Evolutionary conservation across 495 filamentous ascomycete genomes (phyloP).

Genomic region (Neurospora sp.): DNA sequence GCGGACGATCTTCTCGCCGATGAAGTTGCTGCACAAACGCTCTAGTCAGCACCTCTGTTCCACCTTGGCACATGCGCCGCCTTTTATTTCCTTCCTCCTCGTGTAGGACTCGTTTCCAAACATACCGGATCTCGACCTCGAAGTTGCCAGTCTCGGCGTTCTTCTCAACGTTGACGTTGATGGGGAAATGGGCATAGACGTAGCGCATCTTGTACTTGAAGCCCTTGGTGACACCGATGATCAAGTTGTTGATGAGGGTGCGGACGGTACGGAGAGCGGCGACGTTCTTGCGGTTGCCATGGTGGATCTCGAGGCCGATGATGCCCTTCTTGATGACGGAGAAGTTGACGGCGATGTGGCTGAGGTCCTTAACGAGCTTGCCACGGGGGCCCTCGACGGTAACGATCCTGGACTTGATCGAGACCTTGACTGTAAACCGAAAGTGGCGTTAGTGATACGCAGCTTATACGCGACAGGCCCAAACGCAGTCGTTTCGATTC

Average conservation of each 20-base stretch:
- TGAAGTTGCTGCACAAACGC: slow-evolving; percentile 69
- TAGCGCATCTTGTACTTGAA: slow-evolving; percentile 99
- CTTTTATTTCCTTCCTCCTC: not conserved
- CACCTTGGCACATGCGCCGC: not conserved
- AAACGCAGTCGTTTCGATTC: not conserved
- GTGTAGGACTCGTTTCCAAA: slow-evolving; percentile 1
- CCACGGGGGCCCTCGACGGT: slow-evolving; percentile 94
- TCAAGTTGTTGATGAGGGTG: slow-evolving; percentile 93
- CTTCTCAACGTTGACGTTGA: slow-evolving; percentile 99
- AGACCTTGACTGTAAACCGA: slow-evolving; percentile 67
- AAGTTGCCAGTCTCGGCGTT: slow-evolving; percentile 76
- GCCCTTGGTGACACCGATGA: slow-evolving; percentile 94
- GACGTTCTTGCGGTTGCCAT: slow-evolving; percentile 93
- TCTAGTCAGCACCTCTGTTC: slow-evolving; percentile 19
- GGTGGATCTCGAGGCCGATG: slow-evolving; percentile 94
- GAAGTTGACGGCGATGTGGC: slow-evolving; percentile 94
- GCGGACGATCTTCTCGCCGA: slow-evolving; percentile 99
- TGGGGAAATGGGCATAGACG: slow-evolving; percentile 99
- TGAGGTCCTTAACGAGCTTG: slow-evolving; percentile 92
- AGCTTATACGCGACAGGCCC: slow-evolving; percentile 1
- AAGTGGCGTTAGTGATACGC: slow-evolving; percentile 1
- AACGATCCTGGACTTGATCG: slow-evolving; percentile 90
- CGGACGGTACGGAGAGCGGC: slow-evolving; percentile 96
- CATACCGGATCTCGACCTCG: slow-evolving; percentile 96
- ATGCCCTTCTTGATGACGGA: slow-evolving; percentile 64